Evolutionary conservation across 2,329 filamentous ascomycete genomes (phyloP).

Genomic region (Bimuria novae-zelandiae): DNA sequence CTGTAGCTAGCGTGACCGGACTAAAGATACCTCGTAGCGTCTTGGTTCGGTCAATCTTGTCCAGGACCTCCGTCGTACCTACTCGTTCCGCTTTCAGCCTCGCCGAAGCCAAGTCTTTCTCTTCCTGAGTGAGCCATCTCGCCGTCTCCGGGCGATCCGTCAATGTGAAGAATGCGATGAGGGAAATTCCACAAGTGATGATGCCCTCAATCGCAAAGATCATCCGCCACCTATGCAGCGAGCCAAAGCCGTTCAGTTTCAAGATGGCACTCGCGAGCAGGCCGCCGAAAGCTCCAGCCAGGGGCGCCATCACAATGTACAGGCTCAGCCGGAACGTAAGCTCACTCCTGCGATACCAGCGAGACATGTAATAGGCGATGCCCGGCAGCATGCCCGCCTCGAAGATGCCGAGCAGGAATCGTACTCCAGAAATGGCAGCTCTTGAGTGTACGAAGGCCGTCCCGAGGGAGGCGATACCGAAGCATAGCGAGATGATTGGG

Average conservation of each 20-base stretch:
- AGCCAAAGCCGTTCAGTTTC: slow-evolving; percentile 62
- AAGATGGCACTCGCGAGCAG: slow-evolving; percentile 67
- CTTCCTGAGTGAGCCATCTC: slow-evolving; percentile 66
- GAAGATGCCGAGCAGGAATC: slow-evolving; percentile 68
- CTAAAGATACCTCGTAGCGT: slow-evolving; percentile 65
- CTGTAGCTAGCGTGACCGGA: slow-evolving; percentile 62
- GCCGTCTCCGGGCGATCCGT: slow-evolving; percentile 73
- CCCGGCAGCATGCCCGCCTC: slow-evolving; percentile 77
- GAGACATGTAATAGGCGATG: slow-evolving; percentile 72
- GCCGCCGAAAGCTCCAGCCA: slow-evolving; percentile 74
- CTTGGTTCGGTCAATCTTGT: slow-evolving; percentile 65
- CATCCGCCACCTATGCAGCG: slow-evolving; percentile 66
- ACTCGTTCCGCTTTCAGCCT: slow-evolving; percentile 72
- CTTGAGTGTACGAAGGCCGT: slow-evolving; percentile 68
- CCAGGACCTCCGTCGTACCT: slow-evolving; percentile 65
- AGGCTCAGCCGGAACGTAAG: slow-evolving; percentile 69
- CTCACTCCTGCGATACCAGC: slow-evolving; percentile 74
- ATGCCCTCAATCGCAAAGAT: slow-evolving; percentile 75
- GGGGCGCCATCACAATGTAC: slow-evolving; percentile 72
- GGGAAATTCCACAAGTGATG: slow-evolving; percentile 61
- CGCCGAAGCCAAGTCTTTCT: slow-evolving; percentile 69
- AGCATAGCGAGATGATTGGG: slow-evolving; percentile 64
- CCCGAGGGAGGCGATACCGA: slow-evolving; percentile 66
- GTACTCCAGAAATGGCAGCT: slow-evolving; percentile 60
- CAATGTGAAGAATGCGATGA: slow-evolving; percentile 66